Base-by-base conservation (phyloP, 2,329 filamentous ascomycete genomes). In the Penicillium sp. region DNA sequence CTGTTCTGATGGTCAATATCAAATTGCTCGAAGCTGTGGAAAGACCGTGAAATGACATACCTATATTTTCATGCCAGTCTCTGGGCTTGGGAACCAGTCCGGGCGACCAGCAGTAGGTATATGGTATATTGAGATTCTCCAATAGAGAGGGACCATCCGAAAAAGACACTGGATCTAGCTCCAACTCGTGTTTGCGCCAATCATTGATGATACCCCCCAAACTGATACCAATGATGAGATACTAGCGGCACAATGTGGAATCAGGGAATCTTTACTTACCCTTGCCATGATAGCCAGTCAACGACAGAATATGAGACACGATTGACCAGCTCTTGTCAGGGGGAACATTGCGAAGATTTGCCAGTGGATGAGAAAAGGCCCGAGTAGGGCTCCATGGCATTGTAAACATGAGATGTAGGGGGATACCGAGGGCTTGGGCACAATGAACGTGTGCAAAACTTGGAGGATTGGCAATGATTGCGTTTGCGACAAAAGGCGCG, bases 341-440 rank as follows among this genome's bases (percentile, higher is more conserved):
- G 18, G 18, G 36, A 5, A 39, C 10, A 39, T 39, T 39, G 14
- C 14, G 10, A 3, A 39, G 16, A 63, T 93, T 93, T 0, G 90
- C 90, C 29, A 96, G 77, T 0, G 91, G 91, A 63, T 95, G 91
- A 1, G 90, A 89, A 63, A 95, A 95, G 0, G 88, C 84, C 67
- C 89, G 85, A 0, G 91, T 96, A 0, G 90, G 88, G 1, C 89
- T 90, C 87, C 90, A 95, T 0, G 91, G 91, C 90, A 96, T 95
- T 45, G 91, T 95, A 73, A 95, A 95, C 88, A 94, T 94, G 71
- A 95, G 75, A 67, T 92, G 88, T 1, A 92, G 70, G 0, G 89
- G 89, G 11, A 92, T 84, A 0, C 88, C 88, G n/a, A 90, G n/a
- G n/a, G n/a, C n/a, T n/a, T n/a, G n/a, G n/a, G n/a, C n/a, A n/a